phyloP scores from a whole-genome alignment of 1,284 basidiomycete species.

The Irpex sp. region DNA sequence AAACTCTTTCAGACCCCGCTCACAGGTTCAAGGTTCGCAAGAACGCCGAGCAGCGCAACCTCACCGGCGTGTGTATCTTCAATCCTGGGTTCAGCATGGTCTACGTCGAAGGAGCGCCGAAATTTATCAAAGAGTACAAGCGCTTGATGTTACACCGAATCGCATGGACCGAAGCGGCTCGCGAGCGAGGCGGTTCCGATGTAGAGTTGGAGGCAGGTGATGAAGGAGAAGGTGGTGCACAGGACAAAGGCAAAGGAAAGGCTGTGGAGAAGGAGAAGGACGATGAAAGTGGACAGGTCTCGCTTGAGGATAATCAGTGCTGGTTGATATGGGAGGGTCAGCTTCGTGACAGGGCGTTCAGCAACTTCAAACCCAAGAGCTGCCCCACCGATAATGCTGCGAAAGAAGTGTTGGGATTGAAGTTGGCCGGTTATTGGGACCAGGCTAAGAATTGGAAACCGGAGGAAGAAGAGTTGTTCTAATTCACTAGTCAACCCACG shows the following conservation, averaged over 20 bases:
- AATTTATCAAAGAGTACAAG: conserved; percentile 87
- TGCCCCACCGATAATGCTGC: conserved; percentile 85
- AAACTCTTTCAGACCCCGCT: conserved; percentile 85
- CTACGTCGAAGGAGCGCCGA: conserved; percentile 89
- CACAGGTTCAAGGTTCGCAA: conserved; percentile 96
- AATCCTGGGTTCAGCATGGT: conserved; percentile 87
- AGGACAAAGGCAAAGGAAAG: conserved; percentile 30
- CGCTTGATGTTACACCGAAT: conserved; percentile 87
- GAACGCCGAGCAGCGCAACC: conserved; percentile 88
- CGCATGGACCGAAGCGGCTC: conserved; percentile 91
- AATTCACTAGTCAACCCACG: background rate
- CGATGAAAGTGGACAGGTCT: conserved; percentile 36
- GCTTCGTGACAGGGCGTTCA: conserved; percentile 80
- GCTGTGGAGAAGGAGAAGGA: conserved; percentile 18
- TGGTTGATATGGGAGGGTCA: conserved; percentile 92
- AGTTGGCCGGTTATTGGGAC: conserved; percentile 91
- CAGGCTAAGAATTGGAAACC: conserved; percentile 85
- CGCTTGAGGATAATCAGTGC: conserved; percentile 84
- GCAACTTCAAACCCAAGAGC: conserved; percentile 76
- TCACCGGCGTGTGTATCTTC: conserved; percentile 90
- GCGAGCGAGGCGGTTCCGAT: conserved; percentile 69
- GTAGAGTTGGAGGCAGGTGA: conserved; percentile 60
- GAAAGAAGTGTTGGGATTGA: conserved; percentile 81
- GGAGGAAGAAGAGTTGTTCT: conserved; percentile 72
- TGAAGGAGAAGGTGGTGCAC: conserved; percentile 30